Percentiles rank a stretch among this genome's conserved stretches.
phyloP scores from a whole-genome alignment of 768 basidiomycete genomes.

The Cystobasidium tubakii region DNA sequence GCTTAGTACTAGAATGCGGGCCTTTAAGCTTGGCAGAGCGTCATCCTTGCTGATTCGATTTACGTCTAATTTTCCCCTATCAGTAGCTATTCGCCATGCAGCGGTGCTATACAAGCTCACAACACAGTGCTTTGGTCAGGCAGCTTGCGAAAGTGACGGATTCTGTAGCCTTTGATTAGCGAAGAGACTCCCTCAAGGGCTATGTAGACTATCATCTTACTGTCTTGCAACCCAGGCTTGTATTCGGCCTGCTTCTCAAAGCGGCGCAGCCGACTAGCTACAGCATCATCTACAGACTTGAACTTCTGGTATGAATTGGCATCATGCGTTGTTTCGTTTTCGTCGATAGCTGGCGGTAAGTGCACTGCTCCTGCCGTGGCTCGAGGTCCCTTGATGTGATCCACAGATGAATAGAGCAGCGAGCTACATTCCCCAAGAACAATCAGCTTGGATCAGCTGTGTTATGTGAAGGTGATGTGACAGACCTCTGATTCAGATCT shows the following conservation, averaged over 20 bases:
- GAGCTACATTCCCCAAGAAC: no score
- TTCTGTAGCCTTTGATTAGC: constrained; percentile 48
- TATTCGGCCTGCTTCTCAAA: constrained; percentile 53
- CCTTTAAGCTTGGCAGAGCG: constrained; percentile 48
- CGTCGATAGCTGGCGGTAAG: constrained; percentile 38
- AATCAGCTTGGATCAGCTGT: no score
- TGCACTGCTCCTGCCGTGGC: constrained; percentile 22
- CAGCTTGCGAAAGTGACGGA: constrained; percentile 77
- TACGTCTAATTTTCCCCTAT: constrained; percentile 58
- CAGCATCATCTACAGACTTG: constrained; percentile 63
- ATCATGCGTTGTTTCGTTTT: constrained; percentile 50
- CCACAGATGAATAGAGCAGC: constrained; percentile 69
- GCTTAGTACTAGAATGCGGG: constrained; percentile 70
- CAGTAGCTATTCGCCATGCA: constrained; percentile 50
- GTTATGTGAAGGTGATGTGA: no score
- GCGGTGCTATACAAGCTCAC: constrained; percentile 52
- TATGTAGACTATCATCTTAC: background rate
- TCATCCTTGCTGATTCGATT: constrained; percentile 55
- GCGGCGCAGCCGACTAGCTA: constrained; percentile 60
- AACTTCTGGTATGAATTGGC: constrained; percentile 81
- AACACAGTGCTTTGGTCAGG: constrained; percentile 84
- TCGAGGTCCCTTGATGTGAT: constrained; percentile 50
- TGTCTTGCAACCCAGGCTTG: constrained; percentile 38
- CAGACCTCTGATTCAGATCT: constrained; percentile 71
- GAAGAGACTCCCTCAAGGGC: constrained; percentile 18